Evolutionary conservation across 2,329 filamentous ascomycete species (phyloP).

Genomic region (Colletotrichum orbiculare): DNA sequence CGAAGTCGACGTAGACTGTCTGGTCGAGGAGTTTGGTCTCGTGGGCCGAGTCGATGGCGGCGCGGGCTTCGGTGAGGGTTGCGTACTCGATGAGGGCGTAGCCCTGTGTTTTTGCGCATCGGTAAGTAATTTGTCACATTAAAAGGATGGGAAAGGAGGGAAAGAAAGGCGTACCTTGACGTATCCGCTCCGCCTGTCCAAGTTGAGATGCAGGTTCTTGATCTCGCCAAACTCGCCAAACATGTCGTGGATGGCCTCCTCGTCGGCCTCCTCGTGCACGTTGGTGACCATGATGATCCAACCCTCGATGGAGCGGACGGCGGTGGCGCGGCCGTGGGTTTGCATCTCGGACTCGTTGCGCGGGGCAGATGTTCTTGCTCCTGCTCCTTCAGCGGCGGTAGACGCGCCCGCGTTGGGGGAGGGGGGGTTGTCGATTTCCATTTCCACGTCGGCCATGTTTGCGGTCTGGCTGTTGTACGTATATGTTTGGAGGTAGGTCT

Average conservation of each 20-base stretch:
- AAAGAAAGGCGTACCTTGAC: conserved; percentile 73
- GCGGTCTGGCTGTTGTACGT: neutral
- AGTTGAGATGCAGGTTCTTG: conserved; percentile 86
- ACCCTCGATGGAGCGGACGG: conserved; percentile 87
- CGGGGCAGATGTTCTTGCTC: conserved; percentile 27
- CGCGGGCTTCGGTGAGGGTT: conserved; percentile 80
- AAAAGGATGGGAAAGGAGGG: neutral
- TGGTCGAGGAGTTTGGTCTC: conserved; percentile 83
- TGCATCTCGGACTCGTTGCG: conserved; percentile 73
- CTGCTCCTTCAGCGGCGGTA: conserved; percentile 43
- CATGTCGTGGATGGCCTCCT: conserved; percentile 83
- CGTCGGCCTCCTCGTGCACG: conserved; percentile 87
- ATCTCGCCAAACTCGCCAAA: conserved; percentile 89
- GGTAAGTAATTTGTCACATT: neutral
- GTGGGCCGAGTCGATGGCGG: conserved; percentile 85
- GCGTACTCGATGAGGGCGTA: conserved; percentile 89
- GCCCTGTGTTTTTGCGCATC: conserved; percentile 61
- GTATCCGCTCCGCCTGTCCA: conserved; percentile 85
- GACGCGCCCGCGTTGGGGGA: conserved; percentile 41
- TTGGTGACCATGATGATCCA: conserved; percentile 92
- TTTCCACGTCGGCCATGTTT: conserved; percentile 66
- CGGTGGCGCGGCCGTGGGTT: conserved; percentile 79
- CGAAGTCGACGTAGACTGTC: conserved; percentile 84
- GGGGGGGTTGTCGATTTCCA: conserved; percentile 67
- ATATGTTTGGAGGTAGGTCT: neutral